phyloP scores from a whole-genome alignment of 2,329 filamentous ascomycete genomes.

The Trichoderma hamatum region DNA sequence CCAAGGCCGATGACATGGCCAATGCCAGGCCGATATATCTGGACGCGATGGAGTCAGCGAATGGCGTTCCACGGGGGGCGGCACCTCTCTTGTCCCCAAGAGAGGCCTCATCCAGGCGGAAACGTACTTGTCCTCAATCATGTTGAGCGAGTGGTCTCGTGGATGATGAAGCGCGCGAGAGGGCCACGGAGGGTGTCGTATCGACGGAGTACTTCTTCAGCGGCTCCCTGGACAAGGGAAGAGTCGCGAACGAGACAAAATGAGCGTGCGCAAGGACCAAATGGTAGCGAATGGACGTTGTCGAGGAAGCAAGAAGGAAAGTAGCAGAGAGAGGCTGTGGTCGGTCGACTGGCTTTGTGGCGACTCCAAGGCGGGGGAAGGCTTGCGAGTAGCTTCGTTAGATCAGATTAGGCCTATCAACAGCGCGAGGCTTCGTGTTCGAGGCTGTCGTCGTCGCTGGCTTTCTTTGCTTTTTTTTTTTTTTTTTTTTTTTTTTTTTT shows the following conservation, averaged over 20 bases:
- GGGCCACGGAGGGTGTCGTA: constrained; percentile 28
- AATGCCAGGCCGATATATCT: constrained; percentile 78
- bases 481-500: neutral
- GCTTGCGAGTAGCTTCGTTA: constrained; percentile 15
- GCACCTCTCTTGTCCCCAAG: neutral
- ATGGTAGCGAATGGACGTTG: constrained; percentile 11
- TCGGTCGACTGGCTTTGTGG: neutral
- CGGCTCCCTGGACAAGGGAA: constrained; percentile 11
- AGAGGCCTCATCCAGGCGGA: constrained; percentile 14
- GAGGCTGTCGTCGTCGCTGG: neutral
- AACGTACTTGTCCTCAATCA: constrained; percentile 47
- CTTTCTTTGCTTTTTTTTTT: neutral
- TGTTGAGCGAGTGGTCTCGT: constrained; percentile 31
- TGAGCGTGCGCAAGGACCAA: constrained; percentile 18
- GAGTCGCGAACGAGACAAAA: constrained; percentile 18
- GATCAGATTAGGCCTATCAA: constrained; percentile 15
- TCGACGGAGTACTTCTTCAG: constrained; percentile 22
- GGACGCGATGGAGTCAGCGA: constrained; percentile 31
- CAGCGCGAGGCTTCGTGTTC: constrained; percentile 4
- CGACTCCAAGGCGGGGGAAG: constrained; percentile 14
- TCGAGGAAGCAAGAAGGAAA: neutral
- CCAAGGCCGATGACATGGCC: constrained; percentile 74
- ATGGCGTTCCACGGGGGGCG: neutral
- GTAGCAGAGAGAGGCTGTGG: neutral
- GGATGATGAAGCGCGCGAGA: constrained; percentile 26